These are phyloP conservation scores for Oryza longistaminata DNA, from an alignment of 176 grass and related monocot genomes.

Conservation along the genomic window DNA sequence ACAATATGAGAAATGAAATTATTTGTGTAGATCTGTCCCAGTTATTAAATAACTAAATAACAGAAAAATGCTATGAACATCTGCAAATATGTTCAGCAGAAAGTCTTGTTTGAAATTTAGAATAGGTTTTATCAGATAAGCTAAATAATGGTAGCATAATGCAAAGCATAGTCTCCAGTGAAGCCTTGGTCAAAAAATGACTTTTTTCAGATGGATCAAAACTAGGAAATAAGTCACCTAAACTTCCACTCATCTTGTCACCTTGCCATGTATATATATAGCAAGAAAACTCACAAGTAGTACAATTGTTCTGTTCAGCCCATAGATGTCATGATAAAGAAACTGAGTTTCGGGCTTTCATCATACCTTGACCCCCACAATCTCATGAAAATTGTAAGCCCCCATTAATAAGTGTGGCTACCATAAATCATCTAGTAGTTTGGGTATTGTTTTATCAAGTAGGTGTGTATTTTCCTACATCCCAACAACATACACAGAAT, in stretches of 20 bases:
- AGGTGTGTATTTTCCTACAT: not conserved
- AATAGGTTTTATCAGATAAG: not conserved
- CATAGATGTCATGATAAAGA: not conserved
- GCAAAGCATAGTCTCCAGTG: not conserved
- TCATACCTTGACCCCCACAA: not conserved
- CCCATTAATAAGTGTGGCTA: not conserved
- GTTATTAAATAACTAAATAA: not conserved
- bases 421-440: not conserved
- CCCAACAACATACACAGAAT: not conserved
- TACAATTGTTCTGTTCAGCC: not conserved
- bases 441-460: not conserved
- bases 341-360: not conserved
- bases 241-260: slow-evolving; percentile 8
- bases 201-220: not conserved
- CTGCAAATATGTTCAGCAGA: not conserved
- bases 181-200: not conserved
- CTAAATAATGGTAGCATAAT: not conserved
- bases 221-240: not conserved
- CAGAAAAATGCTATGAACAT: not conserved
- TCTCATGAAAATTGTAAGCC: not conserved
- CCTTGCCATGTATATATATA: not conserved
- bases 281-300: not conserved
- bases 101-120: not conserved
- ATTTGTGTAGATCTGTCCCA: not conserved
- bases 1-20: not conserved